A percentile compares a stretch with the other conserved stretches of the same genome.
These are phyloP conservation scores for Xylaria cubensis DNA, from an alignment of 495 filamentous ascomycete genomes.

Conservation along the genomic window DNA sequence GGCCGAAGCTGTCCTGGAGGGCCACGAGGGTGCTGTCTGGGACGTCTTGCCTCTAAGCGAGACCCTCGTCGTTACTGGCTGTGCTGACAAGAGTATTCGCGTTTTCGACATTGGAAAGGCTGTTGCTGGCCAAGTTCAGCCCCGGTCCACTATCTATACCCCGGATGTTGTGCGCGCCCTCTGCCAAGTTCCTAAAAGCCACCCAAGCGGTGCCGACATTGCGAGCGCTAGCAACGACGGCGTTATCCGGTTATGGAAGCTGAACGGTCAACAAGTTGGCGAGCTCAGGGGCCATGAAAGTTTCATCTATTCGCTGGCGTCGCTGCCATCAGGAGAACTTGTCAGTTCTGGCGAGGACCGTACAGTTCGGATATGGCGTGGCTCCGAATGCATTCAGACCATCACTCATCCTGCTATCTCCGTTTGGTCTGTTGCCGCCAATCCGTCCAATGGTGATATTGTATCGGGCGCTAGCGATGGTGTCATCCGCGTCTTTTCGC, in stretches of 20 bases:
- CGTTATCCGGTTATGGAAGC: constrained; percentile 81
- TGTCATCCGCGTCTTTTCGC: constrained; percentile 83
- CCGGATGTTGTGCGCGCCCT: constrained; percentile 86
- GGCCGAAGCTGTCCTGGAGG: constrained; percentile 70
- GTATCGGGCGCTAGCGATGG: constrained; percentile 91
- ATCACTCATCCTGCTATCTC: constrained; percentile 98
- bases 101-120: constrained; percentile 73
- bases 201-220: constrained; percentile 83
- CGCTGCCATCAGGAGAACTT: constrained; percentile 81
- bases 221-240: constrained; percentile 90
- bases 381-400: constrained; percentile 83
- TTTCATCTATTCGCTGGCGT: constrained; percentile 89
- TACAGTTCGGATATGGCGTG: constrained; percentile 87
- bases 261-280: constrained; percentile 73
- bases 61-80: constrained; percentile 85
- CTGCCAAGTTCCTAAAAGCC: constrained; percentile 76
- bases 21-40: constrained; percentile 83
- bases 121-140: constrained; percentile 77
- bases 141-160: constrained; percentile 76
- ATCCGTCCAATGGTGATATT: constrained; percentile 84
- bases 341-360: constrained; percentile 94
- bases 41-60: constrained; percentile 83
- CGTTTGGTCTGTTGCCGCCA: constrained; percentile 89
- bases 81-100: constrained; percentile 87
- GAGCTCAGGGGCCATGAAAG: constrained; percentile 88